Percentiles rank a stretch among this genome's conserved stretches.
Conservation (phyloP, 306 rosid genomes). For the Vigna radiata region DNA sequence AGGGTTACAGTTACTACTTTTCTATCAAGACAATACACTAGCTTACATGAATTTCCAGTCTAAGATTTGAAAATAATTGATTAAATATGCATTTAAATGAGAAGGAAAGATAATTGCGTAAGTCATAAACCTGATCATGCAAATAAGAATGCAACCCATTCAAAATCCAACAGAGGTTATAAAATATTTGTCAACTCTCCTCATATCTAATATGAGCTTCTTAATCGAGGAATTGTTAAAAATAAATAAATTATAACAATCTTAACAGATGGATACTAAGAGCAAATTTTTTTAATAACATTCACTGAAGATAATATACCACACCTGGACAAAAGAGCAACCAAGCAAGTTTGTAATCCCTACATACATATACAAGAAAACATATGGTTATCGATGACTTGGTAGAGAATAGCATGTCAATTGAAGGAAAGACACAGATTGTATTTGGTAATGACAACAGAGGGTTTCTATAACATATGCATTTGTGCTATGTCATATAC, state of each 20-base stretch:
- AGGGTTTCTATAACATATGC: conserved; percentile 20
- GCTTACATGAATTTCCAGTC: conserved; percentile 10
- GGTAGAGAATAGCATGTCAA: conserved; percentile 27
- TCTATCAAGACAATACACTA: neutral
- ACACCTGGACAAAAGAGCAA: conserved; percentile 82
- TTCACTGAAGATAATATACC: conserved; percentile 33
- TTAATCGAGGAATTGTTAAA: conserved; percentile 19
- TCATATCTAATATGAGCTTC: conserved; percentile 17
- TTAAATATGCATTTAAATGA: conserved; percentile 19
- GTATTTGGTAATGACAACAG: conserved; percentile 29
- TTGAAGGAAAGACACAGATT: conserved; percentile 35
- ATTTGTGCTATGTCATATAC: neutral
- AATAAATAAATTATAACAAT: neutral
- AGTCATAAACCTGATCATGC: neutral
- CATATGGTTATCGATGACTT: conserved; percentile 42
- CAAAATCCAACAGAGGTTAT: conserved; percentile 10
- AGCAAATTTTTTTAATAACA: conserved; percentile 16
- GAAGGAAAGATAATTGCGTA: neutral
- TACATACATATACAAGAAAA: conserved; percentile 57
- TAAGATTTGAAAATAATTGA: conserved; percentile 7
- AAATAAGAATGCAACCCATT: conserved; percentile 20
- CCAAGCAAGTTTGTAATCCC: conserved; percentile 98
- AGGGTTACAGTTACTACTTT: neutral
- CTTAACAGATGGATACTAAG: conserved; percentile 21
- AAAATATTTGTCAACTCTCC: conserved; percentile 10